Base-by-base conservation (phyloP, 2,329 filamentous ascomycete species). In the Fonsecaea pugnacius region DNA sequence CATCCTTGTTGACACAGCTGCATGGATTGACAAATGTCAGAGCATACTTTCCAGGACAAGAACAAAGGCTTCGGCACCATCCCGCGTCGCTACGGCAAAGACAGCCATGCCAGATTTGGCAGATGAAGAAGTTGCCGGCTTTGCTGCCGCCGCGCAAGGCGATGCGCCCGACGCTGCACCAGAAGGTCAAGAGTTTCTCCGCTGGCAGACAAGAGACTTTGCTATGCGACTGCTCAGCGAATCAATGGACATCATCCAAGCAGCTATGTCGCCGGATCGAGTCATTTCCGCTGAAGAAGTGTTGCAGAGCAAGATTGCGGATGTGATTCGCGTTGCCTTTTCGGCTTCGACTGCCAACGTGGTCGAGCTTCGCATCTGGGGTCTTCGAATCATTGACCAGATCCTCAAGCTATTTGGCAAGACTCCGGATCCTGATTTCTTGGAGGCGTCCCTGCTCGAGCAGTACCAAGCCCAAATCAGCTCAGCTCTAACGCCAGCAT, bases 381-480 rank as follows among this genome's bases (percentile, higher is more conserved):
- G 95, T 30, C 79, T 99, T 68, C 93, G 93, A 75, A 96, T 99
- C 60, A 92, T 99, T 61, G 93, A 96, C 65, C 91, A 93, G 63
- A 87, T 98, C 9, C 82, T 99, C 57, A 96, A 93, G 74, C 48
- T 97, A 83, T 99, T 99, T 79, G 95, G 95, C 60, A 94, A 92
- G 74, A 92, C 91, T 1, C 91, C 94, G 1, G 95, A 99, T 77
- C 96, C 95, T 0, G 95, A 99, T 75, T 99, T 99, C 74, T 87
- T 94, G n/a, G 95, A 99, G 77, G 95, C 91, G 0, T 96, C 96
- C 78, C 83, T 99, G 16, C 84, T 99, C 3, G 96, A 99, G 76
- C 95, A 99, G 77, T 99, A 99, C 73, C 96, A 99, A 77, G 95
- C 95, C 4, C 95, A 99, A 75, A 99, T 99, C 74, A 93, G 93